Percentiles rank a stretch among this genome's conserved stretches.
These are phyloP conservation scores for Acanthochlamys bracteata DNA, from an alignment of 106 monocot genomes.

Conservation along the genomic window DNA sequence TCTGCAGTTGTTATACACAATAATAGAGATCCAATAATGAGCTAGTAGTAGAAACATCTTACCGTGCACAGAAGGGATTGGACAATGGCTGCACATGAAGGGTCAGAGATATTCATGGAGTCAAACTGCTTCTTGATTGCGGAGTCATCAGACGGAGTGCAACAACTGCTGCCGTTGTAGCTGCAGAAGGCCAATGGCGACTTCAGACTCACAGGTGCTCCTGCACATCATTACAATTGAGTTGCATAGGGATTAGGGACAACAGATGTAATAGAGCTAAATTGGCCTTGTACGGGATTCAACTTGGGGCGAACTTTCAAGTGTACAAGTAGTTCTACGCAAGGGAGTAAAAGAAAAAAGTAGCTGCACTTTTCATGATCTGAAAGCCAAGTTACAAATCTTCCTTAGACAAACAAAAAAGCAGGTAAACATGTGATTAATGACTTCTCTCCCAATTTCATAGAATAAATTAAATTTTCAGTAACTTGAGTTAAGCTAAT, in stretches of 20 bases:
- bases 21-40: too few relatives aligned
- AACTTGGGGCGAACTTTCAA: background rate
- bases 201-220: constrained; percentile 52
- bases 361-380: too few relatives aligned
- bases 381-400: too few relatives aligned
- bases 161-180: constrained; percentile 72
- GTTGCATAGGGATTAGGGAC: background rate
- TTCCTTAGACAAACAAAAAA: too few relatives aligned
- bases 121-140: constrained; percentile 40
- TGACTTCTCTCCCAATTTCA: too few relatives aligned
- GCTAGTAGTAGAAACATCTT: background rate
- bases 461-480: too few relatives aligned
- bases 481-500: too few relatives aligned
- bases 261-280: background rate
- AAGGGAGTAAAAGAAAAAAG: too few relatives aligned
- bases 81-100: constrained; percentile 43
- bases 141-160: constrained; percentile 50
- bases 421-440: too few relatives aligned
- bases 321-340: background rate
- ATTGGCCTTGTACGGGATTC: background rate
- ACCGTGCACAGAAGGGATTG: constrained; percentile 60
- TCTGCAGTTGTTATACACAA: too few relatives aligned
- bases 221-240: constrained; percentile 16
- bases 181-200: constrained; percentile 61
- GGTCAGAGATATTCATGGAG: constrained; percentile 54